Evolutionary conservation across 345 rosid genomes (phyloP).

Genomic region (Linum lewisii): DNA sequence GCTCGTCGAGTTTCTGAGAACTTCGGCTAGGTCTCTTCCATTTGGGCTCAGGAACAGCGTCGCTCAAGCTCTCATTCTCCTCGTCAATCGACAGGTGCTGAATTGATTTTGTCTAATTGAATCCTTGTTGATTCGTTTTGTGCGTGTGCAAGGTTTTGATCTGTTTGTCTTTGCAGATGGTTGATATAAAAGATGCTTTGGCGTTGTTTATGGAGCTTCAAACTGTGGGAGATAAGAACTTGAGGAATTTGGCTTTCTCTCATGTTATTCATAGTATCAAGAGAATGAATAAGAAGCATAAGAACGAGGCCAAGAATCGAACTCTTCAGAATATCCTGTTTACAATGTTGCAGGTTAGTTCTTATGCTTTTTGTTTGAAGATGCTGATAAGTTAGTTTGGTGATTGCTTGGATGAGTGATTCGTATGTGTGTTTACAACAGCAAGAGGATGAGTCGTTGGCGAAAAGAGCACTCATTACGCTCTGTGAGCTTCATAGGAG

Average conservation of each 20-base stretch:
- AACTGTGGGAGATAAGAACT: constrained; percentile 58
- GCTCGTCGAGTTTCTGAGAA: constrained; percentile 60
- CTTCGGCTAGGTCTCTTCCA: constrained; percentile 52
- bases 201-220: constrained; percentile 78
- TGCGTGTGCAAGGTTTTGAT: background rate
- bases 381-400: background rate
- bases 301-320: constrained; percentile 62
- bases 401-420: background rate
- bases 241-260: constrained; percentile 66
- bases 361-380: background rate
- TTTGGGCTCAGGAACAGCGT: constrained; percentile 70
- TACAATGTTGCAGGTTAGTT: constrained; percentile 53
- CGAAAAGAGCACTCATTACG: constrained; percentile 64
- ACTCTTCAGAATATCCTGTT: constrained; percentile 71
- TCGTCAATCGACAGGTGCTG: constrained; percentile 58
- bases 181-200: constrained; percentile 55
- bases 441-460: constrained; percentile 75
- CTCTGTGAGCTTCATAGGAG: constrained; percentile 70
- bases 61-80: constrained; percentile 68
- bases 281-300: constrained; percentile 67
- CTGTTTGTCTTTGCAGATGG: constrained; percentile 36
- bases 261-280: constrained; percentile 73
- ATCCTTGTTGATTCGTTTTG: background rate
- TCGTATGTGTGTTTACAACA: constrained; percentile 17
- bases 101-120: background rate